phyloP scores from a whole-genome alignment of 345 rosid genomes.

The Capsella bursapastoris region DNA sequence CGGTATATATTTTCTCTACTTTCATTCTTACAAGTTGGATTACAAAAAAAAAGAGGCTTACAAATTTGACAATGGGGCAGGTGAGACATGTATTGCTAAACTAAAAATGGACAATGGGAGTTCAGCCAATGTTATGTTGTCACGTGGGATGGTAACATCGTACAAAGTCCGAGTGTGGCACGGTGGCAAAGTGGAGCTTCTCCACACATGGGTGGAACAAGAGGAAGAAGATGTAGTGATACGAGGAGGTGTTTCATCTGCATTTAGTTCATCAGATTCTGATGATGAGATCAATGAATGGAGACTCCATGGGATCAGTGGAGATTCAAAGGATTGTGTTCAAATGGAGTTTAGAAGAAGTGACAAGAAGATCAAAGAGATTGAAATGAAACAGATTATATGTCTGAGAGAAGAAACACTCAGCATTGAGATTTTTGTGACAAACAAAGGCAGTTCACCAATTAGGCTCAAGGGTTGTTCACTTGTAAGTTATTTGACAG shows the following conservation, averaged over 20 bases:
- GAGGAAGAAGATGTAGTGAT: slow-evolving; percentile 62
- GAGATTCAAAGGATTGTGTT: slow-evolving; percentile 57
- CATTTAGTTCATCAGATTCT: slow-evolving; percentile 51
- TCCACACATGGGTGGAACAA: slow-evolving; percentile 73
- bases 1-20: slow-evolving; percentile 22
- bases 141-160: slow-evolving; percentile 74
- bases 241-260: slow-evolving; percentile 74
- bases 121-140: slow-evolving; percentile 68
- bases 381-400: slow-evolving; percentile 61
- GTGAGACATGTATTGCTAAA: slow-evolving; percentile 68
- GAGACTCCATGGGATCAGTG: slow-evolving; percentile 59
- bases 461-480: slow-evolving; percentile 55
- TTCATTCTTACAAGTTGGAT: neutral
- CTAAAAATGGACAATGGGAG: slow-evolving; percentile 67
- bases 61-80: slow-evolving; percentile 27
- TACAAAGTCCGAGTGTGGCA: slow-evolving; percentile 87
- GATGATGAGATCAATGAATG: slow-evolving; percentile 49
- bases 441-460: slow-evolving; percentile 53
- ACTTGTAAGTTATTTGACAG: slow-evolving; percentile 73
- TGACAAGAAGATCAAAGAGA: slow-evolving; percentile 49
- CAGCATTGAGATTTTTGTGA: slow-evolving; percentile 60
- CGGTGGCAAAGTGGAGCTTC: slow-evolving; percentile 68
- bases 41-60: neutral
- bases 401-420: slow-evolving; percentile 56
- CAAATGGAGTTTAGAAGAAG: slow-evolving; percentile 58